Conservation (phyloP, 2,329 filamentous ascomycete genomes). For the Aspergillus novoparasiticus region DNA sequence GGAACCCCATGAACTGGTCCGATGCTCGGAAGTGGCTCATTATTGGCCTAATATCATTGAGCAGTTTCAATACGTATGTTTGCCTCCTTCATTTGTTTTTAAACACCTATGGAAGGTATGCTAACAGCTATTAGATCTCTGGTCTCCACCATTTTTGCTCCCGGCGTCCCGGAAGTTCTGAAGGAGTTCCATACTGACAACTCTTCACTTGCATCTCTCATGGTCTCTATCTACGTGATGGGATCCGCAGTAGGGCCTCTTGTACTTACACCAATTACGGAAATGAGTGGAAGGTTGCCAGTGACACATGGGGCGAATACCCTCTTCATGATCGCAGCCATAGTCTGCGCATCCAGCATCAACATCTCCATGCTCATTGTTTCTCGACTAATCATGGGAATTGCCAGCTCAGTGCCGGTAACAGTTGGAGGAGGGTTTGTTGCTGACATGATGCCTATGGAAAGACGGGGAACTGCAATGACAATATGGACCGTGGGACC, state of each 20-base stretch:
- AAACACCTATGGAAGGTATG: neutral
- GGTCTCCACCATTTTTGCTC: conserved; percentile 45
- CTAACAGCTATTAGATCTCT: conserved; percentile 24
- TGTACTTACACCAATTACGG: conserved; percentile 59
- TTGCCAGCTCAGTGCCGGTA: conserved; percentile 51
- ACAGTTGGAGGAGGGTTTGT: conserved; percentile 56
- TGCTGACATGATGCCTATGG: conserved; percentile 53
- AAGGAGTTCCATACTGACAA: conserved; percentile 46
- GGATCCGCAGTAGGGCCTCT: conserved; percentile 61
- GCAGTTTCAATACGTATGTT: conserved; percentile 22
- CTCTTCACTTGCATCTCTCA: conserved; percentile 49
- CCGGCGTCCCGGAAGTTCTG: conserved; percentile 40
- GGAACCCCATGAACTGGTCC: conserved; percentile 23
- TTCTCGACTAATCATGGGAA: conserved; percentile 53
- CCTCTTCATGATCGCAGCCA: conserved; percentile 63
- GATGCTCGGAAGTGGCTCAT: conserved; percentile 19
- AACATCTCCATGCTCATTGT: conserved; percentile 55
- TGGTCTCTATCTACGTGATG: conserved; percentile 62
- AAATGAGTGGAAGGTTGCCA: conserved; percentile 63
- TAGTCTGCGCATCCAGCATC: conserved; percentile 64
- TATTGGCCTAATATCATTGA: conserved; percentile 22
- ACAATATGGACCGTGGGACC: conserved; percentile 53
- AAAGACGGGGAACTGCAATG: conserved; percentile 54
- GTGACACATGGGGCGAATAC: conserved; percentile 60
- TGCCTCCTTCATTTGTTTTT: neutral